Evolutionary conservation across 2,329 filamentous ascomycete species (phyloP), one percentile per base, ranked within the genome.

Genomic region (Colletotrichum ledebouriae): DNA sequence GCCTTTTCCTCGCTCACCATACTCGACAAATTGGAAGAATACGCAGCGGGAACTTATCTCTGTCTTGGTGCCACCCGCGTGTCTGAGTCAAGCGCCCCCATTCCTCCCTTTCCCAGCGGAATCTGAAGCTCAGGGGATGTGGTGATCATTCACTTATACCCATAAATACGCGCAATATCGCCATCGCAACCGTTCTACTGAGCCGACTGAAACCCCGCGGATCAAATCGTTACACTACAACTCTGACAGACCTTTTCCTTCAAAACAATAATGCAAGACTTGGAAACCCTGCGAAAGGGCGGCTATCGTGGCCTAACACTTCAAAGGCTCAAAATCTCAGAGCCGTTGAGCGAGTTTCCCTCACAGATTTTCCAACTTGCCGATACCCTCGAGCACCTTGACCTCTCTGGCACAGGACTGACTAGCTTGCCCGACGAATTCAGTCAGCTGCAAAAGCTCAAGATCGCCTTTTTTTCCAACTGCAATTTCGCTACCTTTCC

Each of bases 321-420:
- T 11, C 74, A 74, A 20, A 76, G 74, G 70, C 71, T 82, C n/a
- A 82, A 80, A 72, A 67, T 82, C 25, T 70, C 73, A 0, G 75
- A 75, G 60, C 73, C 75, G 2, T 72, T 83, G 41, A 70, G 72
- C 29, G 46, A 66, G 2, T 80, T 85, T 42, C 83, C 83, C 2
- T 46, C 63, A 1, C 78, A 81, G 66, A 79, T 85, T 34, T 72
- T 84, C 6, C 73, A 78, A 6, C 76, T 82, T 22, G 81, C 80
- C 41, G 71, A 75, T 17, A 80, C 79, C 3, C 79, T 85, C 22
- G 78, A 81, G 69, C 78, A 81, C 50, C 79, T 85, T 9, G 83
- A 86, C 70, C 79, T 85, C n/a, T 85, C 84, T 0, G 79, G 78
- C 12, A 85, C 82, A 0, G 77, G 77, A 0, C 75, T 85, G 4